phyloP scores from a whole-genome alignment of 163 green algal species.

The Scenedesmus sp. region DNA sequence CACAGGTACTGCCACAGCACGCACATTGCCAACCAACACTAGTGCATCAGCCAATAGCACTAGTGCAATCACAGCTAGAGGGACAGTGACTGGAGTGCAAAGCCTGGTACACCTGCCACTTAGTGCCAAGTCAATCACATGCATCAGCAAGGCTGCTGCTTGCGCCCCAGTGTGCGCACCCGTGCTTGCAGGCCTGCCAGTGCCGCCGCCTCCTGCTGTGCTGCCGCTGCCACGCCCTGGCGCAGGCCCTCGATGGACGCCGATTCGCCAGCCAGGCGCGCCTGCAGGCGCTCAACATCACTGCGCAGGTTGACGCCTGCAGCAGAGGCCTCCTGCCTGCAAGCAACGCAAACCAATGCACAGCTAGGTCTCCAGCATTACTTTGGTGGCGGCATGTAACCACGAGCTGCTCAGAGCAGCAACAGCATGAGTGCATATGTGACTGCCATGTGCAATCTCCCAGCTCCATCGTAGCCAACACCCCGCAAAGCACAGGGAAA shows the following conservation, averaged over 20 bases:
- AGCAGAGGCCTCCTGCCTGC: conserved; percentile 38
- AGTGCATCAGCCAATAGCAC: background rate
- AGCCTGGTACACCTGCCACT: too few relatives aligned
- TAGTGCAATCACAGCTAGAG: background rate
- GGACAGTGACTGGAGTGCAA: too few relatives aligned
- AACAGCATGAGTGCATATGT: background rate
- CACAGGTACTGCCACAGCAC: background rate
- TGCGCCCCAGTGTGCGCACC: background rate
- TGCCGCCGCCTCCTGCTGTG: conserved; percentile 32
- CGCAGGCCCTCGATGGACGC: conserved; percentile 22
- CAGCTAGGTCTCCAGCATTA: too few relatives aligned
- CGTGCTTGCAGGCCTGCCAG: conserved; percentile 25
- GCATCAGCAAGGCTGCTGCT: background rate
- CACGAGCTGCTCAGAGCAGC: background rate
- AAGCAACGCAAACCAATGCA: background rate
- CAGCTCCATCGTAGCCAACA: background rate
- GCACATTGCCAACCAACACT: too few relatives aligned
- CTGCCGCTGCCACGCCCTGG: conserved; percentile 28
- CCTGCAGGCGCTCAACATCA: conserved; percentile 29
- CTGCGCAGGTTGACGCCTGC: conserved; percentile 8
- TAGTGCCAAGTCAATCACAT: too few relatives aligned
- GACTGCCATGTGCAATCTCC: too few relatives aligned
- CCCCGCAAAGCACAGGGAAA: background rate
- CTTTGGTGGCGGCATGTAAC: too few relatives aligned
- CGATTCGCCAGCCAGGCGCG: conserved; percentile 16